These are phyloP conservation scores for Aspergillus niger DNA, from an alignment of 2,329 filamentous ascomycete genomes.

Conservation along the genomic window DNA sequence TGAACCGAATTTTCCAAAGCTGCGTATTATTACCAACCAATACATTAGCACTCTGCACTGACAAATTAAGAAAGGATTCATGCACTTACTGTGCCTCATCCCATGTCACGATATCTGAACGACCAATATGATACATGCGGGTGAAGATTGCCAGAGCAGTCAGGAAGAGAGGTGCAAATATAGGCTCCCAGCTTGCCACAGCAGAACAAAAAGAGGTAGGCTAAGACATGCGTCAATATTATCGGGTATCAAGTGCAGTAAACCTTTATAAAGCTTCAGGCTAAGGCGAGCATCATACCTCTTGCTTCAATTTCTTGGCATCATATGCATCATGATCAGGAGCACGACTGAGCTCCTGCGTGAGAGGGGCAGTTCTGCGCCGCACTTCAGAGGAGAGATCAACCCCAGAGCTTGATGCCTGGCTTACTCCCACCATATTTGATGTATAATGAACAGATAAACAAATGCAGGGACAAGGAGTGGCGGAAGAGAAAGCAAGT, in stretches of 20 bases:
- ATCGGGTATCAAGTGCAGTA: not conserved
- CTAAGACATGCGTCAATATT: conserved; percentile 22
- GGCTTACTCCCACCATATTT: conserved; percentile 36
- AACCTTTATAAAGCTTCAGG: not conserved
- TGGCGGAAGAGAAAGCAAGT: conserved; percentile 16
- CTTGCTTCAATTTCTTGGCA: conserved; percentile 37
- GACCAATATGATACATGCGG: conserved; percentile 67
- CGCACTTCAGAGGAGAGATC: conserved; percentile 41
- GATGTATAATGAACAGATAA: not conserved
- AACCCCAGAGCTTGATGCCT: conserved; percentile 38
- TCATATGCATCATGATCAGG: conserved; percentile 29
- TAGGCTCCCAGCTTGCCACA: conserved; percentile 61
- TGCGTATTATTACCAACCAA: conserved; percentile 22
- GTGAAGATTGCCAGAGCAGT: conserved; percentile 66
- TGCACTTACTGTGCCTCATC: conserved; percentile 70
- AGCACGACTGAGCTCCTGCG: conserved; percentile 31
- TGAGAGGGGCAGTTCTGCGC: conserved; percentile 44
- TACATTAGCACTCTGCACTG: not conserved
- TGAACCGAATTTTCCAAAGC: conserved; percentile 82
- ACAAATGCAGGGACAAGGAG: conserved; percentile 10
- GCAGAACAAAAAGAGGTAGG: conserved; percentile 39
- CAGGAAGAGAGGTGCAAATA: conserved; percentile 65
- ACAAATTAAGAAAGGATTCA: not conserved
- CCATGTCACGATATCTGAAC: conserved; percentile 73
- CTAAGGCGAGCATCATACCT: conserved; percentile 31